Evolutionary conservation across 768 basidiomycete species (phyloP), one percentile per base, ranked within the genome.

Genomic region (Termitomyces sp.): DNA sequence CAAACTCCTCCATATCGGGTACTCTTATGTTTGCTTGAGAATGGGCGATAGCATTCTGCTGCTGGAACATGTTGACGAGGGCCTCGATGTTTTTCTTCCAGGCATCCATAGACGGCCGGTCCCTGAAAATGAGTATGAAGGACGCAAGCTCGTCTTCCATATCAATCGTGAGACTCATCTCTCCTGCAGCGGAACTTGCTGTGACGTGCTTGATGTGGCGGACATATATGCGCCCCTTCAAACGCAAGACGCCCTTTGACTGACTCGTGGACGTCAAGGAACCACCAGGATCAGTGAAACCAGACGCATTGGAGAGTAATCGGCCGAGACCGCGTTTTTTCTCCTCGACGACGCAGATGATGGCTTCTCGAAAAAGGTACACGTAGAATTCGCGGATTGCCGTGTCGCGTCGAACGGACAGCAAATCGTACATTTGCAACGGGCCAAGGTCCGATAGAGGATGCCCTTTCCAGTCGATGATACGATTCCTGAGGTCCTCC

Each of bases 81-180:
- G 79, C 74, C 67, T 90, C 87, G 61, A 99, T 90, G 57, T 88
- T 89, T 53, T 78, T 80, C 68, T 81, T 87, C 97, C 97, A 98
- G 0, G 88, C 80, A 66, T 98, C 93, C 57, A 97, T 80, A 2
- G 88, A 88, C n/a, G 85, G 77, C 32, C 90, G 85, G 55, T 98
- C 92, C 67, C 88, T 90, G 81, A 97, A 99, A 65, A 94, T 88
- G 48, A 99, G 81, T 71, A 98, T 96, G 74, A 99, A 98, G 52
- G 90, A 91, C 60, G 97, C 95, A 56, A 97, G 77, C 67, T 96
- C 93, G 68, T 98, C 96, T 74, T 94, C 92, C 94, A 99, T 98
- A 65, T 93, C 89, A 66, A 99, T 96, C 5, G 96, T 97, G 61
- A 98, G 79, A 68, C 92, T 95, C 75, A 97, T 80, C 70, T 96